A percentile compares a stretch with the other conserved stretches of the same genome.
phyloP scores from a whole-genome alignment of 2,329 filamentous ascomycete genomes.

The Botrytis elliptica region DNA sequence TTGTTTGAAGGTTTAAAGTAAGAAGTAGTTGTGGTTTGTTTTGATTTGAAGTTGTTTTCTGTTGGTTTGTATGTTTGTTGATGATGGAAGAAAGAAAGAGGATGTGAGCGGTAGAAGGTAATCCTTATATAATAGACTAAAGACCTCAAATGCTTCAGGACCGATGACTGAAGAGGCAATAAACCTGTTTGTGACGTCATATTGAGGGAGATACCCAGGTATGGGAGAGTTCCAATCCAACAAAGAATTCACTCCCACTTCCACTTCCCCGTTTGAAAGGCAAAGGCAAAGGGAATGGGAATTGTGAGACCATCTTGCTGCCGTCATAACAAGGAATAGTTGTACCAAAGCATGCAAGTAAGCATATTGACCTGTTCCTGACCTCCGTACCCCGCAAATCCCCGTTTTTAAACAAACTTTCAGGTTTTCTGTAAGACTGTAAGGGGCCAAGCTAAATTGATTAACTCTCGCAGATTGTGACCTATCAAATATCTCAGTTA shows the following conservation, averaged over 20 bases:
- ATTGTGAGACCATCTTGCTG: not conserved
- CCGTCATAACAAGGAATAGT: conserved; percentile 7
- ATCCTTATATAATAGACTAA: not conserved
- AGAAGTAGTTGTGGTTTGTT: not conserved
- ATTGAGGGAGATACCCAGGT: not conserved
- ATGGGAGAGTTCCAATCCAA: conserved; percentile 1
- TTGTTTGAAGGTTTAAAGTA: conserved; percentile 9
- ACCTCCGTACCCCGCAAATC: conserved; percentile 2
- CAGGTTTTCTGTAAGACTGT: conserved; percentile 11
- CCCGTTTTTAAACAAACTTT: not conserved
- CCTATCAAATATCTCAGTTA: not conserved
- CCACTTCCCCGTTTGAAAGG: not conserved
- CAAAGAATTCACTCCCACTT: conserved; percentile 5
- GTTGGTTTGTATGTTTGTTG: not conserved
- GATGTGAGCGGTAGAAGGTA: not conserved
- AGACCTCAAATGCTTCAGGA: not conserved
- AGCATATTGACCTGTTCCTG: conserved; percentile 1
- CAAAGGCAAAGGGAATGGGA: not conserved
- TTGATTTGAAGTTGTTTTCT: not conserved
- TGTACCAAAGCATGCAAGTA: conserved; percentile 2
- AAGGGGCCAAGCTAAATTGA: conserved; percentile 18
- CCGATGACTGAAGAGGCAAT: not conserved
- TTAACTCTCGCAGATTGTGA: not conserved
- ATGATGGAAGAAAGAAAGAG: not conserved
- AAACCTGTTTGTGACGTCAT: conserved; percentile 18